These are phyloP conservation scores for Solanum aculeatissimum DNA, from an alignment of 305 asterid species.

Conservation along the genomic window DNA sequence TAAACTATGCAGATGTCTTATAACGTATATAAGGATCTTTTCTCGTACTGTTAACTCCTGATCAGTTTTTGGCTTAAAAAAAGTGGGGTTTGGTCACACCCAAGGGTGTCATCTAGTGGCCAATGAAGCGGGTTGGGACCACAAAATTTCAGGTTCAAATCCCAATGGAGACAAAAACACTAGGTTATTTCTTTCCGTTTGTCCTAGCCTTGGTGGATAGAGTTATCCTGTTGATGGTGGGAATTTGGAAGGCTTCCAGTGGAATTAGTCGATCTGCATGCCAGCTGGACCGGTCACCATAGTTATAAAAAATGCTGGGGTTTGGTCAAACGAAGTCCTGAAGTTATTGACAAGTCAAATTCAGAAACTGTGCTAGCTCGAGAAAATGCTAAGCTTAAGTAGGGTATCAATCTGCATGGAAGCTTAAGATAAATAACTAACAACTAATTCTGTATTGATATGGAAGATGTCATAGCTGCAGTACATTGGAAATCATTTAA, in stretches of 20 bases:
- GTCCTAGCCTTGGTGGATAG: too few species aligned
- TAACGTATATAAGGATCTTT: neutral
- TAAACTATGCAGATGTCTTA: neutral
- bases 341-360: neutral
- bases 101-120: too few species aligned
- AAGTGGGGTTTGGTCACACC: neutral
- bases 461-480: neutral
- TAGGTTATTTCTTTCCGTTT: too few species aligned
- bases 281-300: too few species aligned
- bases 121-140: too few species aligned
- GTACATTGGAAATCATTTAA: neutral
- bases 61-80: neutral
- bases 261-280: too few species aligned
- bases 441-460: neutral
- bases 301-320: neutral
- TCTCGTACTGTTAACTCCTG: neutral
- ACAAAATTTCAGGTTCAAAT: too few species aligned
- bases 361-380: neutral
- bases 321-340: neutral
- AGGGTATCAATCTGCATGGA: neutral
- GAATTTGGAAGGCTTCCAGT: too few species aligned
- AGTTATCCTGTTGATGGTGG: too few species aligned
- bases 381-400: neutral
- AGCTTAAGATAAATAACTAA: neutral
- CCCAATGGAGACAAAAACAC: too few species aligned